These are phyloP conservation scores for Cladosporium sp. DNA, from an alignment of 2,329 filamentous ascomycete genomes.

Conservation along the genomic window DNA sequence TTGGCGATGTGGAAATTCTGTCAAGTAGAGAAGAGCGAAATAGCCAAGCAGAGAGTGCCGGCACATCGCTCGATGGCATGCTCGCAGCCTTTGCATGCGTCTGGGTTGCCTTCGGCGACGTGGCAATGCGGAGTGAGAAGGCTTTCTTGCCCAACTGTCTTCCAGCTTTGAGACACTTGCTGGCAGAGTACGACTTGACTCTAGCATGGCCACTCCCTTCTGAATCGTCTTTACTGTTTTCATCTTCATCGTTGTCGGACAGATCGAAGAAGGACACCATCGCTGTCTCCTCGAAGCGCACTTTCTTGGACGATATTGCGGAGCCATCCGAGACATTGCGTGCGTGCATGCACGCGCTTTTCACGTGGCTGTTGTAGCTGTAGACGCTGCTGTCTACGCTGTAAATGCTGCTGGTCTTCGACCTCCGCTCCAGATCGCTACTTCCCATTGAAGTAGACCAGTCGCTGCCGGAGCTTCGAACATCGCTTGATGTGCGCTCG, in stretches of 20 bases:
- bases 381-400: slow-evolving; percentile 6
- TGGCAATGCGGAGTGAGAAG: slow-evolving; percentile 5
- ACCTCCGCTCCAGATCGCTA: background rate
- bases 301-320: background rate
- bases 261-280: slow-evolving; percentile 3
- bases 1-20: background rate
- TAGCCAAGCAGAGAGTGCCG: background rate
- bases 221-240: background rate
- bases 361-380: background rate
- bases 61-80: background rate
- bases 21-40: background rate
- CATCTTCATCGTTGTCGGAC: background rate
- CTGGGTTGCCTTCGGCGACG: background rate
- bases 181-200: background rate
- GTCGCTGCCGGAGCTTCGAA: background rate
- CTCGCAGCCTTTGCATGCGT: background rate
- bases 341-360: background rate
- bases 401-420: slow-evolving; percentile 1
- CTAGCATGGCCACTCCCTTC: background rate
- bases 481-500: background rate
- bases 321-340: background rate
- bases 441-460: background rate
- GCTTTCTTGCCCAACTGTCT: slow-evolving; percentile 3
- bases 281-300: slow-evolving; percentile 1
- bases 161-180: background rate